A percentile compares a stretch with the other conserved stretches of the same genome.
Conservation (phyloP, 805 yeast species). For the Candida glaebosa region DNA sequence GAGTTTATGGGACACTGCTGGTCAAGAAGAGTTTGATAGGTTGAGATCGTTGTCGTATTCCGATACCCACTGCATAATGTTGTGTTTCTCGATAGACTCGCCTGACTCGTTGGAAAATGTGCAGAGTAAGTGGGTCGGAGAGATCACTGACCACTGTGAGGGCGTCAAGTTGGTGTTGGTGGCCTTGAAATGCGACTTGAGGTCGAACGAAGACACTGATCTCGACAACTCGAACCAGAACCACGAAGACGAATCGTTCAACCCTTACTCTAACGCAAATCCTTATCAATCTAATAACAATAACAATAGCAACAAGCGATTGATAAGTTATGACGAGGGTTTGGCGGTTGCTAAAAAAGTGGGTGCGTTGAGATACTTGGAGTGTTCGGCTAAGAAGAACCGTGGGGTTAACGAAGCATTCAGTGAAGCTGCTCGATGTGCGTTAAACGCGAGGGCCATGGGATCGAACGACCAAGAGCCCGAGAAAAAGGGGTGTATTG, state of each 20-base stretch:
- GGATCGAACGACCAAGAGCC: slow-evolving; percentile 55
- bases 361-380: slow-evolving; percentile 92
- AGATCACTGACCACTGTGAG: slow-evolving; percentile 93
- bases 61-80: slow-evolving; percentile 95
- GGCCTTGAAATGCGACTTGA: slow-evolving; percentile 90
- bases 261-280: slow-evolving; percentile 29
- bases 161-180: slow-evolving; percentile 92
- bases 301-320: slow-evolving; percentile 40
- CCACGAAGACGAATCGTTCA: slow-evolving; percentile 25
- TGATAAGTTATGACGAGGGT: slow-evolving; percentile 91
- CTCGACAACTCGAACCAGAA: slow-evolving; percentile 25
- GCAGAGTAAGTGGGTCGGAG: slow-evolving; percentile 95
- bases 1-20: slow-evolving; percentile 98
- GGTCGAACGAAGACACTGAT: slow-evolving; percentile 56
- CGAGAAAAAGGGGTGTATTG: slow-evolving; percentile 36
- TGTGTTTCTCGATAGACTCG: slow-evolving; percentile 93
- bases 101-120: slow-evolving; percentile 93
- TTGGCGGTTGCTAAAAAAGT: slow-evolving; percentile 86
- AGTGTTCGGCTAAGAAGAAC: slow-evolving; percentile 94
- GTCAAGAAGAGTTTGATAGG: slow-evolving; percentile 97
- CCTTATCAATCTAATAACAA: slow-evolving; percentile 38
- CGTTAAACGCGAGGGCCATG: slow-evolving; percentile 82
- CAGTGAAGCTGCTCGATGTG: slow-evolving; percentile 97
- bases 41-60: slow-evolving; percentile 88
- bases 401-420: slow-evolving; percentile 99